Conservation (phyloP, 2,329 filamentous ascomycete genomes). For the Sporothrix curviconia region DNA sequence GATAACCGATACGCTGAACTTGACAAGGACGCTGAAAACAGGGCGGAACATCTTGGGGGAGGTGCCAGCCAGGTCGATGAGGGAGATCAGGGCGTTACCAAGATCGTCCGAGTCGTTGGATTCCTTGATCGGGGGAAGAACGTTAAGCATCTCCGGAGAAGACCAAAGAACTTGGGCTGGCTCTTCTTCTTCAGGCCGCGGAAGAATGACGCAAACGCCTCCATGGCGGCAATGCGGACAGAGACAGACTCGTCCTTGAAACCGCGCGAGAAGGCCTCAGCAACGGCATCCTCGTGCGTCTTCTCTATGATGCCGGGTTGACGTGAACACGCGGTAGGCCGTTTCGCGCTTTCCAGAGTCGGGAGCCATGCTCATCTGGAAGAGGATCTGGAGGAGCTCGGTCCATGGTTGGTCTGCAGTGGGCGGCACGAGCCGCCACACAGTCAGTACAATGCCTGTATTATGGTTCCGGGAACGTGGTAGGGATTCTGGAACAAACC, state of each 20-base stretch:
- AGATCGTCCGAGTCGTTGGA: slow-evolving; percentile 84
- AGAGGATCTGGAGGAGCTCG: slow-evolving; percentile 78
- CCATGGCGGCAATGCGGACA: slow-evolving; percentile 88
- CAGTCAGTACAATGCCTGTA: no score
- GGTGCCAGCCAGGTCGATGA: slow-evolving; percentile 92
- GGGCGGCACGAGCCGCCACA: no score
- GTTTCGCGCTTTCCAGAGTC: slow-evolving; percentile 82
- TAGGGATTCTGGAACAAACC: slow-evolving; percentile 64
- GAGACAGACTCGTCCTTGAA: slow-evolving; percentile 83
- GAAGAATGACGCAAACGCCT: slow-evolving; percentile 96
- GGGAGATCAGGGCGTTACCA: slow-evolving; percentile 77
- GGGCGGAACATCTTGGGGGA: slow-evolving; percentile 96
- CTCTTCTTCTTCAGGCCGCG: slow-evolving; percentile 79
- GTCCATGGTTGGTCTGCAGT: slow-evolving; percentile 73
- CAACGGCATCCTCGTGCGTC: slow-evolving; percentile 86
- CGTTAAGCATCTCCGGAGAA: slow-evolving; percentile 89
- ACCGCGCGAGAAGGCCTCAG: slow-evolving; percentile 80
- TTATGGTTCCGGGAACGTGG: no score
- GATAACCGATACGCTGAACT: slow-evolving; percentile 88
- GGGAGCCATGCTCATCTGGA: slow-evolving; percentile 80
- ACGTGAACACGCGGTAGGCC: slow-evolving; percentile 90
- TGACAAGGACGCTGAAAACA: slow-evolving; percentile 86
- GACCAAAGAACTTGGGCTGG: slow-evolving; percentile 77
- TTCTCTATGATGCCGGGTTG: slow-evolving; percentile 90
- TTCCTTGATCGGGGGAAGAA: slow-evolving; percentile 89